Evolutionary conservation across 2,329 filamentous ascomycete species (phyloP).

Genomic region (Endoconidiophora laricicola): DNA sequence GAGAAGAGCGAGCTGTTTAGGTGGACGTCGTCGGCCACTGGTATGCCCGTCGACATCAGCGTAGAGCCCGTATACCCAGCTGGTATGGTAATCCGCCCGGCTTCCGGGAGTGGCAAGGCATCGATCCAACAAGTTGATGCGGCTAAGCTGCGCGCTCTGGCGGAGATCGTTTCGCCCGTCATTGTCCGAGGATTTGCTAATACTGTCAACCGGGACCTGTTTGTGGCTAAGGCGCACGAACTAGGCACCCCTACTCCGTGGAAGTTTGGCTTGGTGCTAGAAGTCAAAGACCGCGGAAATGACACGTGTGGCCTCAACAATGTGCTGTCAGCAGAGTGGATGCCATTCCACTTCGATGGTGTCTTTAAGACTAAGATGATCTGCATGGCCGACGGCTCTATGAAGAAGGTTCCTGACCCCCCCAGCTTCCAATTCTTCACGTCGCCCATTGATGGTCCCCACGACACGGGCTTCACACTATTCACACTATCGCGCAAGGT

Average conservation of each 20-base stretch:
- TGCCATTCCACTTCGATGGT: slow-evolving; percentile 42
- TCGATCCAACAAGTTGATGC: slow-evolving; percentile 28
- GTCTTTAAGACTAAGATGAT: slow-evolving; percentile 35
- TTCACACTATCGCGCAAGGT: slow-evolving; percentile 35
- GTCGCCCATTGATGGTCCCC: slow-evolving; percentile 28
- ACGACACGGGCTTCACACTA: slow-evolving; percentile 35
- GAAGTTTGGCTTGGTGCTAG: slow-evolving; percentile 35
- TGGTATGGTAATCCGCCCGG: slow-evolving; percentile 26
- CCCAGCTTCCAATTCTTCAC: slow-evolving; percentile 39
- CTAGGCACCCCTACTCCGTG: slow-evolving; percentile 32
- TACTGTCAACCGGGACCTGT: slow-evolving; percentile 27
- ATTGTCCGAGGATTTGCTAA: slow-evolving; percentile 34
- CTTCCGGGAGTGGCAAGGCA: slow-evolving; percentile 13
- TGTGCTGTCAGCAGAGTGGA: slow-evolving; percentile 34
- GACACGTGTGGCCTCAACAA: slow-evolving; percentile 28
- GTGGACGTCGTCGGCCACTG: slow-evolving; percentile 20
- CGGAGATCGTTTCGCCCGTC: slow-evolving; percentile 35
- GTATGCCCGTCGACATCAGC: slow-evolving; percentile 19
- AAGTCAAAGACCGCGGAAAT: slow-evolving; percentile 32
- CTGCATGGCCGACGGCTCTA: slow-evolving; percentile 23
- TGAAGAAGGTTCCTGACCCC: slow-evolving; percentile 25
- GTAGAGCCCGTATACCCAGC: slow-evolving; percentile 32
- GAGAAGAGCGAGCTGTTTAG: slow-evolving; percentile 29
- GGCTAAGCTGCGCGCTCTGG: slow-evolving; percentile 27
- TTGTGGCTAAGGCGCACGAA: slow-evolving; percentile 28